These are phyloP conservation scores for Cyclotella baltica DNA, from an alignment of 108 stramenopile species.

Conservation along the genomic window DNA sequence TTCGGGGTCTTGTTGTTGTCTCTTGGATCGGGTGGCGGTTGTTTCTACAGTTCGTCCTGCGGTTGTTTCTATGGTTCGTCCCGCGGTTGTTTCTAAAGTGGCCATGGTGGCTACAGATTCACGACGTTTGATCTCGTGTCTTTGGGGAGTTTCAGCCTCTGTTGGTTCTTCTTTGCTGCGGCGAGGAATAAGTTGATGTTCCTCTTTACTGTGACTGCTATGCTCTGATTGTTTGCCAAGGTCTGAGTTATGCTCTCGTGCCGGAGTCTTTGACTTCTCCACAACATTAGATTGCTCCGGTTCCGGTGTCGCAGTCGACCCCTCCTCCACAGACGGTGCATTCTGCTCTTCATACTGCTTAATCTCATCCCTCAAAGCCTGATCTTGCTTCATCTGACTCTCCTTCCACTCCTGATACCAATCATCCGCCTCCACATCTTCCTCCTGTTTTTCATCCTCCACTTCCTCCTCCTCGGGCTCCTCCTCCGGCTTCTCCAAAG, in stretches of 20 bases:
- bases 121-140: too few relatives aligned
- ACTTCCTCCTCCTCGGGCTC: slow-evolving; percentile 1
- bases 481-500: slow-evolving; percentile 17
- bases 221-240: too few relatives aligned
- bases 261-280: background rate
- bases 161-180: too few relatives aligned
- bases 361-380: background rate
- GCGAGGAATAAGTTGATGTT: too few relatives aligned
- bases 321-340: background rate
- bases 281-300: background rate
- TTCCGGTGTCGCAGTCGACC: background rate
- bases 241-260: background rate
- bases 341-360: background rate
- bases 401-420: slow-evolving; percentile 1
- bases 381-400: background rate
- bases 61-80: too few relatives aligned
- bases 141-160: too few relatives aligned
- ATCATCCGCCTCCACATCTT: slow-evolving; percentile 10
- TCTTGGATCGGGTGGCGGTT: too few relatives aligned
- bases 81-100: too few relatives aligned
- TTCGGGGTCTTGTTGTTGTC: slow-evolving; percentile 39
- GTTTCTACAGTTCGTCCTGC: too few relatives aligned
- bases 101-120: too few relatives aligned
- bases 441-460: background rate
- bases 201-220: too few relatives aligned